Conservation (phyloP, 306 rosid species). For the Hippophae gyantsensis region DNA sequence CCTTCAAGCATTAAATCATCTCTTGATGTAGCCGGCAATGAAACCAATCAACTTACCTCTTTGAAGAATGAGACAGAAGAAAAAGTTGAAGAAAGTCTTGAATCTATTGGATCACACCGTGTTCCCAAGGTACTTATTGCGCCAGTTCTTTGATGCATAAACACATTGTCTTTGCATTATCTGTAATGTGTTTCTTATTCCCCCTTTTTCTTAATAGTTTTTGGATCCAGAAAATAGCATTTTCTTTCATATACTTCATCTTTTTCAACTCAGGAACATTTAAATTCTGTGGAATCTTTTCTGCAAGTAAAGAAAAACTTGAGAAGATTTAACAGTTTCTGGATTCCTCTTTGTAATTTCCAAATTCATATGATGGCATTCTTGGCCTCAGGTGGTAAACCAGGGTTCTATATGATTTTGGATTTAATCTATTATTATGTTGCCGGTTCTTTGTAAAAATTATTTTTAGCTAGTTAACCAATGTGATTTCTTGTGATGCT, state of each 20-base stretch:
- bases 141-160: not conserved
- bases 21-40: conserved; percentile 45
- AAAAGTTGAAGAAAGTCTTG: conserved; percentile 28
- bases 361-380: no score
- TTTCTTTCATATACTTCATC: not conserved
- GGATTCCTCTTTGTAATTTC: not conserved
- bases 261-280: not conserved
- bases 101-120: conserved; percentile 42
- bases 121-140: conserved; percentile 50
- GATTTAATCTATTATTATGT: no score
- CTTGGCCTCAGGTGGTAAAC: no score
- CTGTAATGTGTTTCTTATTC: no score
- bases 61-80: conserved; percentile 30
- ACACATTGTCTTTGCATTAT: no score
- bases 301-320: not conserved
- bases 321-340: not conserved
- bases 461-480: no score
- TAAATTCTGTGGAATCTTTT: not conserved
- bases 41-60: conserved; percentile 39
- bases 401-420: no score
- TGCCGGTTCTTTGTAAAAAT: no score
- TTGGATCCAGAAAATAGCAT: no score
- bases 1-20: conserved; percentile 59
- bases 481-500: not conserved
- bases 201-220: no score